These are phyloP conservation scores for Cylindricascospora bacillispora DNA, from an alignment of 1,139 yeast species.

Conservation along the genomic window DNA sequence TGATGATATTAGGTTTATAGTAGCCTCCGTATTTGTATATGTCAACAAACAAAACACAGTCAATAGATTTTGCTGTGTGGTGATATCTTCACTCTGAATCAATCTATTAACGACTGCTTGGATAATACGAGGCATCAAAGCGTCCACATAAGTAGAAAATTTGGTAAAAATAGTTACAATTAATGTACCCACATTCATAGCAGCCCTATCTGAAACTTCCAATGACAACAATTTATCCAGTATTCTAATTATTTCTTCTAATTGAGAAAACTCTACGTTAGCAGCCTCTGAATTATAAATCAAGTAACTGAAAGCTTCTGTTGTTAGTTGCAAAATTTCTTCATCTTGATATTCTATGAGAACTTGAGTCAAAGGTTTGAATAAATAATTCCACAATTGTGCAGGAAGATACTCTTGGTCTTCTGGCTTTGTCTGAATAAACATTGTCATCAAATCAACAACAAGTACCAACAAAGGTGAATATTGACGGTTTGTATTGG, in stretches of 20 bases:
- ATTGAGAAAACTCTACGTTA: constrained; percentile 31
- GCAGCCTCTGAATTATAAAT: constrained; percentile 38
- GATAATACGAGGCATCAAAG: constrained; percentile 47
- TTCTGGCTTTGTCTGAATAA: constrained; percentile 21
- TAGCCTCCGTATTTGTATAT: constrained; percentile 44
- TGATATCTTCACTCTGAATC: constrained; percentile 49
- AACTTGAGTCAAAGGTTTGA: constrained; percentile 37
- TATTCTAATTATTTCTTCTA: constrained; percentile 43
- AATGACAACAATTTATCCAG: constrained; percentile 66
- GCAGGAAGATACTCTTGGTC: constrained; percentile 16
- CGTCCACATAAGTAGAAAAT: constrained; percentile 36
- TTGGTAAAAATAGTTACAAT: constrained; percentile 52
- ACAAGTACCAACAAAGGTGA: constrained; percentile 52
- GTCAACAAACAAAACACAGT: constrained; percentile 67
- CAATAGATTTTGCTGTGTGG: constrained; percentile 64
- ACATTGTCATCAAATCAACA: constrained; percentile 46
- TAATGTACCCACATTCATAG: constrained; percentile 58
- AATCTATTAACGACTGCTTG: constrained; percentile 63
- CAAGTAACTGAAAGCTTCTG: constrained; percentile 58
- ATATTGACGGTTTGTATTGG: constrained; percentile 25
- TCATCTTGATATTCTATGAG: constrained; percentile 54
- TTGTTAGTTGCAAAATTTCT: constrained; percentile 65
- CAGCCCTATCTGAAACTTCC: constrained; percentile 63
- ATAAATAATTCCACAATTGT: constrained; percentile 38
- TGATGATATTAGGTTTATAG: constrained; percentile 46